Evolutionary conservation across 208 protist genomes (phyloP).

Genomic region (Crithidia mellificae): DNA sequence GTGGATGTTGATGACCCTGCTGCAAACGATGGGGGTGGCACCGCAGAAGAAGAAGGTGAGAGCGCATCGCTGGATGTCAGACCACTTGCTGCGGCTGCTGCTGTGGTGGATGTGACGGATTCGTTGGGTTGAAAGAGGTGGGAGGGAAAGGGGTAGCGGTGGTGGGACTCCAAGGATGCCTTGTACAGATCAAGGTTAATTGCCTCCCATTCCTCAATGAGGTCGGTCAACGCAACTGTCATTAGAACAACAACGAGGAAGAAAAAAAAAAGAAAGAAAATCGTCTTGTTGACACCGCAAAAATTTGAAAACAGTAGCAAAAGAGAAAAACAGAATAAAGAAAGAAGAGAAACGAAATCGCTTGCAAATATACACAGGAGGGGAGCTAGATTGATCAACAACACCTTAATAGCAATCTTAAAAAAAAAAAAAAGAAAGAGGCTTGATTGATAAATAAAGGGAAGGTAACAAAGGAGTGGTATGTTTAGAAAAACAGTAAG

Average conservation of each 20-base stretch:
- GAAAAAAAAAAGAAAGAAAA: constrained; percentile 11
- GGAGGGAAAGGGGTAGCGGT: constrained; percentile 27
- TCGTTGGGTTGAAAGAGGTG: background rate
- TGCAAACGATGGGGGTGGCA: no score
- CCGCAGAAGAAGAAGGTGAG: background rate
- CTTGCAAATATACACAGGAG: no score
- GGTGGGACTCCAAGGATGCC: constrained; percentile 25
- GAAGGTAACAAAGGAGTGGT: no score
- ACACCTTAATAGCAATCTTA: no score
- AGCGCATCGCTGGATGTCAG: background rate
- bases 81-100: background rate
- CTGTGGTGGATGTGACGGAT: background rate
- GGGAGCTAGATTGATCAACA: no score
- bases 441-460: no score
- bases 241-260: background rate
- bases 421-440: no score
- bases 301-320: no score
- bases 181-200: constrained; percentile 25
- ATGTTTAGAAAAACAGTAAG: no score
- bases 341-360: no score
- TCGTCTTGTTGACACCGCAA: background rate
- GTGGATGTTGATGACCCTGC: no score
- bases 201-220: constrained; percentile 36
- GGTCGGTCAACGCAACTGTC: constrained; percentile 18
- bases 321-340: no score